Percentiles rank a stretch among this genome's conserved stretches.
phyloP scores from a whole-genome alignment of 2,329 filamentous ascomycete species.

The Arthrobotrys entomopaga region DNA sequence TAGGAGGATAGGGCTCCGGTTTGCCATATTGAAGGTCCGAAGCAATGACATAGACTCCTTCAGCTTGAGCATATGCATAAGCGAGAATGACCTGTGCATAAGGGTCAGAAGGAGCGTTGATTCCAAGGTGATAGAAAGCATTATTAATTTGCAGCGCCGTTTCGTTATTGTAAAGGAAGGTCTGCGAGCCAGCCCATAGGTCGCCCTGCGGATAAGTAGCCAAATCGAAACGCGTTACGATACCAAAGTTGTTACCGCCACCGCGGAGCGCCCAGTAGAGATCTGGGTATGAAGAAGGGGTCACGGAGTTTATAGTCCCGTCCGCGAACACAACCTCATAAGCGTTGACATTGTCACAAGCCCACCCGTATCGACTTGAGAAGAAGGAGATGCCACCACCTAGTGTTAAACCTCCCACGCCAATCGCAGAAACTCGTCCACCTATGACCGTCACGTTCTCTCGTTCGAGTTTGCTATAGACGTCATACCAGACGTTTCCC shows the following conservation, averaged over 20 bases:
- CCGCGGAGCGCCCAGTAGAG: slow-evolving; percentile 60
- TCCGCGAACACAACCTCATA: slow-evolving; percentile 68
- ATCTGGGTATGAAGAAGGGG: slow-evolving; percentile 63
- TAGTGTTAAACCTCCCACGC: slow-evolving; percentile 64
- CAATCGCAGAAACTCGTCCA: slow-evolving; percentile 63
- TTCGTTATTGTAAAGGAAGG: slow-evolving; percentile 29
- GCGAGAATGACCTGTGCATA: slow-evolving; percentile 15
- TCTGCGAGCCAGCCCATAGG: slow-evolving; percentile 59
- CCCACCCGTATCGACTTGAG: slow-evolving; percentile 65
- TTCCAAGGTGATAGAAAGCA: slow-evolving; percentile 4
- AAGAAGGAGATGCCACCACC: slow-evolving; percentile 66
- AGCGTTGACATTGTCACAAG: slow-evolving; percentile 66
- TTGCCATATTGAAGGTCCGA: slow-evolving; percentile 34
- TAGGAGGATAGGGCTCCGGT: slow-evolving; percentile 50
- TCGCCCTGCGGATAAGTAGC: slow-evolving; percentile 59
- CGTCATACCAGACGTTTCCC: slow-evolving; percentile 64
- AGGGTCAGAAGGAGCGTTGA: slow-evolving; percentile 1
- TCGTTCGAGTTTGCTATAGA: slow-evolving; percentile 63
- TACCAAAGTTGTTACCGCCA: slow-evolving; percentile 60
- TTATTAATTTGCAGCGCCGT: not conserved
- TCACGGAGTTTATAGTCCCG: slow-evolving; percentile 65
- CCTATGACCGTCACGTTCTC: slow-evolving; percentile 63
- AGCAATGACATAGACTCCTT: slow-evolving; percentile 52
- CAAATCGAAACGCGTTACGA: slow-evolving; percentile 59
- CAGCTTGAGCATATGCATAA: slow-evolving; percentile 21